Conservation (phyloP, 1,139 yeast species). For the Meyerozyma elateridarum region DNA sequence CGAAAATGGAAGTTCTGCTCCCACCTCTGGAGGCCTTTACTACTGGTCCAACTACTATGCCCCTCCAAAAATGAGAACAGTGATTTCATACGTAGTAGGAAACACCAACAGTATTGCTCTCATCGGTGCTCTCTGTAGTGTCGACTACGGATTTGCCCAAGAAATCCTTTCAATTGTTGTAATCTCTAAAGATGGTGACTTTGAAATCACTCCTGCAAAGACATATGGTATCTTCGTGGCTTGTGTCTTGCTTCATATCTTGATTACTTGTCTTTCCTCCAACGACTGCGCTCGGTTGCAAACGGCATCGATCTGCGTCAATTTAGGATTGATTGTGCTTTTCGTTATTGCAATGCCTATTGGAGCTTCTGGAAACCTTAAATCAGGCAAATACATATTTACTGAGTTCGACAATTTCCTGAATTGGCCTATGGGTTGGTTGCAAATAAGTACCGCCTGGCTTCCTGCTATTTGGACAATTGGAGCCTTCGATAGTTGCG, state of each 20-base stretch:
- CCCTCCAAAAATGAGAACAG: slow-evolving; percentile 27
- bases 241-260: slow-evolving; percentile 40
- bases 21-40: slow-evolving; percentile 69
- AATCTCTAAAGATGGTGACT: slow-evolving; percentile 42
- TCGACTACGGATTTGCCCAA: slow-evolving; percentile 54
- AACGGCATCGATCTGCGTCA: slow-evolving; percentile 52
- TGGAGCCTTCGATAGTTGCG: slow-evolving; percentile 67
- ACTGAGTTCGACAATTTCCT: slow-evolving; percentile 50
- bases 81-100: slow-evolving; percentile 54
- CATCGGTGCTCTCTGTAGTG: slow-evolving; percentile 52
- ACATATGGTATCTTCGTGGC: slow-evolving; percentile 56
- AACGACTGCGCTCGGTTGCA: slow-evolving; percentile 52
- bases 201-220: slow-evolving; percentile 41
- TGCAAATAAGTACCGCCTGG: slow-evolving; percentile 38
- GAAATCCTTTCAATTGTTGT: slow-evolving; percentile 51
- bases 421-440: slow-evolving; percentile 67
- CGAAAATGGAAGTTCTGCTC: slow-evolving; percentile 63
- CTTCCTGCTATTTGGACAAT: slow-evolving; percentile 67
- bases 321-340: slow-evolving; percentile 50
- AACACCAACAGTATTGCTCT: slow-evolving; percentile 55
- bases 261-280: slow-evolving; percentile 47
- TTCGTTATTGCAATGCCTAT: slow-evolving; percentile 65
- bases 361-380: slow-evolving; percentile 29
- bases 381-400: slow-evolving; percentile 28
- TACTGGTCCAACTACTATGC: slow-evolving; percentile 46